A percentile compares a stretch with the other conserved stretches of the same genome.
These are phyloP conservation scores for Quercus mongolica DNA, from an alignment of 306 rosid species.

Conservation along the genomic window DNA sequence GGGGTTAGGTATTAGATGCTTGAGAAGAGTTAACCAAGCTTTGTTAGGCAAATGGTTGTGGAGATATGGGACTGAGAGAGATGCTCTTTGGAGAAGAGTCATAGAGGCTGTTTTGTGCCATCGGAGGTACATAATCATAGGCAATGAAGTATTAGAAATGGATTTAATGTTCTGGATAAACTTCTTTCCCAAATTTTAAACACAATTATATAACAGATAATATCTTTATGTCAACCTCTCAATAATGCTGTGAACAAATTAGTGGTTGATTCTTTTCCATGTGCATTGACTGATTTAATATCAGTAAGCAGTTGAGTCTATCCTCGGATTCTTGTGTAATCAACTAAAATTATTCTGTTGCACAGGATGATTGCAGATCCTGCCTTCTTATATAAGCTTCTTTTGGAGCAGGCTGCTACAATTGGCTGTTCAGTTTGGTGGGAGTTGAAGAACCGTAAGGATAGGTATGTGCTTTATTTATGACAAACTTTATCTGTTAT, in stretches of 20 bases:
- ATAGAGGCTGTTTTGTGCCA: not conserved
- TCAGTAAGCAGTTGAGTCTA: not conserved
- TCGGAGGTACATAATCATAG: not conserved
- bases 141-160: not conserved
- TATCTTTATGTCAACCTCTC: not conserved
- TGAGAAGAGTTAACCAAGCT: no score
- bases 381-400: constrained; percentile 75
- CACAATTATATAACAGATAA: not conserved
- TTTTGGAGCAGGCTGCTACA: constrained; percentile 81
- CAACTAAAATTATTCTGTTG: constrained; percentile 9
- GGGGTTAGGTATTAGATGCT: no score
- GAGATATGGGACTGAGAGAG: no score
- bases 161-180: not conserved
- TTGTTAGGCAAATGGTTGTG: no score
- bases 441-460: constrained; percentile 88
- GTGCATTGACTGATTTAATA: constrained; percentile 12
- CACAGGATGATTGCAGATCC: constrained; percentile 99
- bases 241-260: not conserved
- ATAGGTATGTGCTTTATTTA: constrained; percentile 49
- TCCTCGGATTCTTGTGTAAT: constrained; percentile 3
- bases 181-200: not conserved
- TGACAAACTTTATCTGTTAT: constrained; percentile 13
- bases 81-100: no score
- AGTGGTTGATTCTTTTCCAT: not conserved
- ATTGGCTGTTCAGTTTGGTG: constrained; percentile 87